Evolutionary conservation across 495 filamentous ascomycete genomes (phyloP).

Genomic region (Hypomontagnella monticulosa): DNA sequence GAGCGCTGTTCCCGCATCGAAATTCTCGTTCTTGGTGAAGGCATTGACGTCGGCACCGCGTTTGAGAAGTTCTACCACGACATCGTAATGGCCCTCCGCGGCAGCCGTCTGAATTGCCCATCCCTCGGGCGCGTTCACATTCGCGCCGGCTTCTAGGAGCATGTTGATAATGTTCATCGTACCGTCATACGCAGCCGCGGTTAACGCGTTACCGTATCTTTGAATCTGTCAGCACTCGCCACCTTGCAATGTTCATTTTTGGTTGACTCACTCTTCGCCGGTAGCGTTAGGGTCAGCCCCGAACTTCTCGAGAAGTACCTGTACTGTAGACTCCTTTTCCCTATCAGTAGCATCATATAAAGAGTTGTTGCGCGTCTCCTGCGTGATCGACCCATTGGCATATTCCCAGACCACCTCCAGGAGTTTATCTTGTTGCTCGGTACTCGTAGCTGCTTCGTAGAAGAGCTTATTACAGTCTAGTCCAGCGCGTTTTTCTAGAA

Average conservation of each 20-base stretch:
- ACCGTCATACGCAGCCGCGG: conserved; percentile 44
- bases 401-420: conserved; percentile 44
- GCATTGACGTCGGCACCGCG: conserved; percentile 48
- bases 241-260: neutral
- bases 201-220: conserved; percentile 47
- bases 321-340: conserved; percentile 44
- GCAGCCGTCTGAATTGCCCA: conserved; percentile 48
- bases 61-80: conserved; percentile 45
- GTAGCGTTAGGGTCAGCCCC: conserved; percentile 45
- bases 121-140: conserved; percentile 44
- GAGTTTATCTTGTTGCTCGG: conserved; percentile 41
- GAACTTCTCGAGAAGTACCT: conserved; percentile 41
- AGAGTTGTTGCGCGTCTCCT: conserved; percentile 34
- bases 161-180: conserved; percentile 42
- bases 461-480: conserved; percentile 41
- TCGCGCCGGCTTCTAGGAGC: conserved; percentile 41
- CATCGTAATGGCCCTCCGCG: conserved; percentile 44
- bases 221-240: conserved; percentile 18
- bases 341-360: conserved; percentile 47
- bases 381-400: conserved; percentile 29
- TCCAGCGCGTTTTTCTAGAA: conserved; percentile 35
- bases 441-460: conserved; percentile 39
- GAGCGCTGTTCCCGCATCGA: conserved; percentile 45
- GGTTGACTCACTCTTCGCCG: conserved; percentile 41
- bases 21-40: conserved; percentile 36